Percentiles rank a stretch among this genome's conserved stretches.
phyloP scores from a whole-genome alignment of 805 yeast genomes.

The Lachancea mirantina region DNA sequence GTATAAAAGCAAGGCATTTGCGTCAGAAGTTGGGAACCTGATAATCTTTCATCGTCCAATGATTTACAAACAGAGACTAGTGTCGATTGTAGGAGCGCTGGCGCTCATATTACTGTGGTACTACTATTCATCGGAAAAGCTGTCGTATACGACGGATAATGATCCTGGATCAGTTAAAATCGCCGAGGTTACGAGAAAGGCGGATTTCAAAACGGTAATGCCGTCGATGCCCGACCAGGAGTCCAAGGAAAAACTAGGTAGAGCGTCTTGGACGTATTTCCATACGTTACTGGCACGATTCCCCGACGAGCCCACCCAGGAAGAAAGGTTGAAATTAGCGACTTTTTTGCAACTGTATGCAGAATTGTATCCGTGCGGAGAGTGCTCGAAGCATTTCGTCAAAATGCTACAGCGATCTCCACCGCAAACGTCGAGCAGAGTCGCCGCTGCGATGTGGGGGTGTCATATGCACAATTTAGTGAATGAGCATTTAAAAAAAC shows the following conservation, averaged over 20 bases:
- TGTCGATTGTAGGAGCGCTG: slow-evolving; percentile 14
- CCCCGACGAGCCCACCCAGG: slow-evolving; percentile 69
- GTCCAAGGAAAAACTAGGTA: slow-evolving; percentile 69
- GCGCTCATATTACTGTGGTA: slow-evolving; percentile 20
- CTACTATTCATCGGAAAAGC: slow-evolving; percentile 20
- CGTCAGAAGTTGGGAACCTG: too few species aligned
- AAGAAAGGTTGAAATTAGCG: slow-evolving; percentile 55
- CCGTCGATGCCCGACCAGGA: slow-evolving; percentile 83
- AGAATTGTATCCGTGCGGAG: slow-evolving; percentile 94
- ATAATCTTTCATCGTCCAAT: too few species aligned
- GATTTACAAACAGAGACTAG: slow-evolving; percentile 9
- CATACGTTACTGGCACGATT: slow-evolving; percentile 90
- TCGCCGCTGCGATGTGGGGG: slow-evolving; percentile 91
- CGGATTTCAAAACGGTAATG: slow-evolving; percentile 56
- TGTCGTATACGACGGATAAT: slow-evolving; percentile 16
- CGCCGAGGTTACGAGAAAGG: slow-evolving; percentile 11
- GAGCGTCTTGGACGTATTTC: slow-evolving; percentile 85
- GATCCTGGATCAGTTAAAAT: slow-evolving; percentile 11
- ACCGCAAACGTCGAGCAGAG: slow-evolving; percentile 72
- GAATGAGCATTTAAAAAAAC: slow-evolving; percentile 62
- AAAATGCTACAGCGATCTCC: slow-evolving; percentile 63
- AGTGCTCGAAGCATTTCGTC: slow-evolving; percentile 89
- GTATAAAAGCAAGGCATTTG: too few species aligned
- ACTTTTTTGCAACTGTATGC: slow-evolving; percentile 70
- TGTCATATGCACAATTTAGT: slow-evolving; percentile 87